A percentile compares a stretch with the other conserved stretches of the same genome.
phyloP scores from a whole-genome alignment of 148 eudicot genomes.

The Rhododendron kiyosumense region DNA sequence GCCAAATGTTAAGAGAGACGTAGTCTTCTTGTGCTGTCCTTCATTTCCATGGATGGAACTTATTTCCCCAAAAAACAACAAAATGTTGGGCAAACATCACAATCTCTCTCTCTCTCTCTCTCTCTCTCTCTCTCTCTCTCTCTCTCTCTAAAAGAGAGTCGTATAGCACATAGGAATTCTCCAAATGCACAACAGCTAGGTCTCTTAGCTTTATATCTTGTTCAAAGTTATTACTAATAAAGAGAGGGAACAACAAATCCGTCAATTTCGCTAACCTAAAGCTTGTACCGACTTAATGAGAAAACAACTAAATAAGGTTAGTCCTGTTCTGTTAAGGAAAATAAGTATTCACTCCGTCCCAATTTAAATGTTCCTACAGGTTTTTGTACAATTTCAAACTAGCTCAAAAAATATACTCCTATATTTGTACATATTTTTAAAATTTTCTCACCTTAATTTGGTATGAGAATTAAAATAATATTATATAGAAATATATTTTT shows the following conservation, averaged over 20 bases:
- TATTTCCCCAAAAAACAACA: neutral
- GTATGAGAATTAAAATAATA: too few species aligned
- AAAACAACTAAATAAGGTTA: neutral
- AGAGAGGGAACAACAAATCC: constrained; percentile 19
- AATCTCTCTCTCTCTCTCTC: too few species aligned
- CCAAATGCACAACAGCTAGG: neutral
- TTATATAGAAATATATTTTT: too few species aligned
- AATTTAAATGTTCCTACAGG: too few species aligned
- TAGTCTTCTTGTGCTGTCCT: constrained; percentile 8
- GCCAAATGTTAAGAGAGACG: constrained; percentile 15
- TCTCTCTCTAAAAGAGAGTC: neutral
- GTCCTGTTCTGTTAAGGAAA: too few species aligned
- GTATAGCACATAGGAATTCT: neutral
- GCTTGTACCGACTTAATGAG: neutral
- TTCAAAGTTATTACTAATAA: neutral
- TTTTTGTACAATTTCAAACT: too few species aligned
- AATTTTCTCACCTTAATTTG: too few species aligned
- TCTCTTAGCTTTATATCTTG: neutral
- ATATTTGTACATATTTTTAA: too few species aligned
- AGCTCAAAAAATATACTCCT: too few species aligned
- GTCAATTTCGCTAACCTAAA: constrained; percentile 25
- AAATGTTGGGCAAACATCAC: constrained; percentile 13
- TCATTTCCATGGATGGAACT: neutral
- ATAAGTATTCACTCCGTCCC: too few species aligned
- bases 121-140: neutral